Conservation (phyloP, 805 yeast species). For the Saccharomyces jurei region DNA sequence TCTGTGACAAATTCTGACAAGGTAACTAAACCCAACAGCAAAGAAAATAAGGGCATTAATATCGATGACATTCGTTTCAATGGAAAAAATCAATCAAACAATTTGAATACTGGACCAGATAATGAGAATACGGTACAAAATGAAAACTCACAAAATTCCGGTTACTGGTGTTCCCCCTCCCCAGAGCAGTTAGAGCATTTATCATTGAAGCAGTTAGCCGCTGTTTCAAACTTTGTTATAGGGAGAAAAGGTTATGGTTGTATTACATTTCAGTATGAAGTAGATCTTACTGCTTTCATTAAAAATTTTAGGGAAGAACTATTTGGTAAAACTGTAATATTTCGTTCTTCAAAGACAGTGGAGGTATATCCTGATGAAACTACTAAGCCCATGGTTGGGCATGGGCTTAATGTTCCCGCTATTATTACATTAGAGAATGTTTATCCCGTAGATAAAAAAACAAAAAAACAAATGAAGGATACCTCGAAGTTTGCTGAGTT, state of each 20-base stretch:
- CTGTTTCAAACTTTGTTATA: constrained; percentile 54
- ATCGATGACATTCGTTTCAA: not conserved
- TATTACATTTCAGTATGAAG: constrained; percentile 56
- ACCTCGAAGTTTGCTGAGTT: constrained; percentile 35
- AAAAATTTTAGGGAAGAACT: constrained; percentile 29
- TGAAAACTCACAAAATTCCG: constrained; percentile 18
- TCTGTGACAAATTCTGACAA: not conserved
- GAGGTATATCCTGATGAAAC: constrained; percentile 54
- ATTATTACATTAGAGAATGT: constrained; percentile 58
- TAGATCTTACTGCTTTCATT: constrained; percentile 53
- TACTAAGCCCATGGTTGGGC: constrained; percentile 52
- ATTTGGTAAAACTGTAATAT: constrained; percentile 38
- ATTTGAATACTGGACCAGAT: not conserved
- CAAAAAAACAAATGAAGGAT: constrained; percentile 22
- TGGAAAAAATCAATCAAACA: not conserved
- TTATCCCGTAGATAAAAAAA: constrained; percentile 37
- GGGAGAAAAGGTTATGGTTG: constrained; percentile 66
- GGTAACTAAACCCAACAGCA: too few relatives aligned
- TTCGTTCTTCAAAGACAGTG: constrained; percentile 42
- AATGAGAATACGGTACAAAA: not conserved
- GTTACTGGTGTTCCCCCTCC: constrained; percentile 70
- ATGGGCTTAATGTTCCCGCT: constrained; percentile 71
- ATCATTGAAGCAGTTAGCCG: constrained; percentile 41
- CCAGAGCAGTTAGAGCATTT: constrained; percentile 39
- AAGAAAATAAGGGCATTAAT: not conserved